These are phyloP conservation scores for Phytophthora palmivora DNA, from an alignment of 352 stramenopile genomes.

Conservation along the genomic window DNA sequence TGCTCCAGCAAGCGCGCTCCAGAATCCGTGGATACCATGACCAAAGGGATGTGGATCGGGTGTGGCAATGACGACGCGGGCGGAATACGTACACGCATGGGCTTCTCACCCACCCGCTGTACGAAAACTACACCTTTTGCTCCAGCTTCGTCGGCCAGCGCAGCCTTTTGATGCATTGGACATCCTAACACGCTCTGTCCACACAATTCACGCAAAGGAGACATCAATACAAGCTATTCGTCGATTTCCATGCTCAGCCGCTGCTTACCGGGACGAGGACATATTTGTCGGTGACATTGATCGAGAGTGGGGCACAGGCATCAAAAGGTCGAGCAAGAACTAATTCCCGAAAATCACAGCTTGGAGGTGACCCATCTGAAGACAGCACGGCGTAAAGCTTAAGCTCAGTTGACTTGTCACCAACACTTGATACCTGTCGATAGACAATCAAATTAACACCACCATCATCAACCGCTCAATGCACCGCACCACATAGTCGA, in stretches of 20 bases:
- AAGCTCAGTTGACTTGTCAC: slow-evolving; percentile 48
- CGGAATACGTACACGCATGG: slow-evolving; percentile 55
- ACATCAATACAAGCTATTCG: background rate
- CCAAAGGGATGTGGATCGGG: slow-evolving; percentile 57
- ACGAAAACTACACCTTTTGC: slow-evolving; percentile 71
- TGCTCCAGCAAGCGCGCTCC: slow-evolving; percentile 53
- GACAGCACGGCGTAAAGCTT: slow-evolving; percentile 69
- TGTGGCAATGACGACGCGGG: slow-evolving; percentile 45
- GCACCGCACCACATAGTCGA: slow-evolving; percentile 60
- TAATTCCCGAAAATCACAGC: slow-evolving; percentile 62
- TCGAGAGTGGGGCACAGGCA: slow-evolving; percentile 55
- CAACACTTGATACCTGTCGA: slow-evolving; percentile 51
- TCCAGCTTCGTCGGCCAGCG: slow-evolving; percentile 60
- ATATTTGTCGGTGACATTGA: slow-evolving; percentile 60
- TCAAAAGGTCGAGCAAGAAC: slow-evolving; percentile 61
- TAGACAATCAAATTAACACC: slow-evolving; percentile 1
- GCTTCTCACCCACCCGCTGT: slow-evolving; percentile 61
- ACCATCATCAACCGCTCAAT: background rate
- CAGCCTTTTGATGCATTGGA: slow-evolving; percentile 71
- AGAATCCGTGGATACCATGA: slow-evolving; percentile 75
- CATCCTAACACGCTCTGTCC: slow-evolving; percentile 53
- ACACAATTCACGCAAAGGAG: slow-evolving; percentile 3
- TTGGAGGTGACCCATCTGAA: slow-evolving; percentile 56
- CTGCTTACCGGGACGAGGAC: slow-evolving; percentile 61
- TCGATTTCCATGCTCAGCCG: background rate